Base-by-base conservation (phyloP, 805 yeast genomes). In the Saitoella complicata region DNA sequence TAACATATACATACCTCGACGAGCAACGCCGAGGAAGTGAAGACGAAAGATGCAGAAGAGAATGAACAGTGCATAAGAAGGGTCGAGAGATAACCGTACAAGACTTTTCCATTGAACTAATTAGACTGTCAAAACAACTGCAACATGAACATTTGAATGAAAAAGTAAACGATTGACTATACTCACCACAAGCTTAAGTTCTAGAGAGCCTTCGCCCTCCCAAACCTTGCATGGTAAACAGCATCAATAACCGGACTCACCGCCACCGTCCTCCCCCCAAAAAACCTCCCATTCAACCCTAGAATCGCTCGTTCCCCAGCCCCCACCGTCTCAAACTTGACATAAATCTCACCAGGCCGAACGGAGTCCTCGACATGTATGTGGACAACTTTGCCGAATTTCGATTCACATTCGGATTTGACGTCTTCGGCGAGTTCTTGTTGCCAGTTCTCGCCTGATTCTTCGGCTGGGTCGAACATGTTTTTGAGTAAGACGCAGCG, bases 401-500 rank as follows among this genome's bases (percentile, higher is more conserved):
- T 54, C 12, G 58, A 63, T 38, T 63, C 63, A 45, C 66, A 62
- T 43, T 61, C 67, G 8, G 49, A 52, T 33, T 49, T 49, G 32
- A 63, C 62, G 47, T 61, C 65, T 34, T 60, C 61, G 43, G 55
- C 58, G 11, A 61, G 55, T 41, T 61, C 65, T 41, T 53, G 42
- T 9, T 52, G 50, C 65, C 65, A 61, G 35, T 53, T 42, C 10
- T 48, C 49, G 3, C 61, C 64, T 5, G 54, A 43, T 52, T 61
- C 65, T 57, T 56, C 58, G 7, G 45, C 45, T 5, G 63, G 55
- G 41, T 59, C 55, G 46, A 59, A 59, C 64, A 59, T 60, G 47
- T 59, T 56, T 32, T 43, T 45, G 31, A 59, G 48, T 5, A 56
- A 39, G 21, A 60, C 42, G 44, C 63, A 59, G 30, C 61, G 49